Conservation (phyloP, 345 rosid genomes). For the Bruguiera gymnorhiza region DNA sequence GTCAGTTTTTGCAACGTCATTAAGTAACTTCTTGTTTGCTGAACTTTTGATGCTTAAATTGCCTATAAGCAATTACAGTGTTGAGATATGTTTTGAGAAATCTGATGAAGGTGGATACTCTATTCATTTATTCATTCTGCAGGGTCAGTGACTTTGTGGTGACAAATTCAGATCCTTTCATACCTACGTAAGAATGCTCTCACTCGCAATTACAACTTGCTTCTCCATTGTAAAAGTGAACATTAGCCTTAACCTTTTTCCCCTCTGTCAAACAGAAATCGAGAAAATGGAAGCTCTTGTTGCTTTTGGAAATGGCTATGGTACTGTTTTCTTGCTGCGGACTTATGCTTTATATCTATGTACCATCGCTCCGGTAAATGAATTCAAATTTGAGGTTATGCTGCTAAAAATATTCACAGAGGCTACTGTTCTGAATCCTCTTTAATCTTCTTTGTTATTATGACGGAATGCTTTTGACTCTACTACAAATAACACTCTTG, state of each 20-base stretch:
- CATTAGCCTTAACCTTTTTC: not conserved
- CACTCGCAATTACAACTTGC: not conserved
- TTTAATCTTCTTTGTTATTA: no score
- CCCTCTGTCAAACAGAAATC: conserved; percentile 38
- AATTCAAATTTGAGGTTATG: no score
- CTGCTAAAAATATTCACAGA: no score
- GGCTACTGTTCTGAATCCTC: no score
- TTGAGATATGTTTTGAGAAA: conserved; percentile 1
- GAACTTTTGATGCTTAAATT: not conserved
- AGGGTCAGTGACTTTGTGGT: conserved; percentile 55
- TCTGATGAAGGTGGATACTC: not conserved
- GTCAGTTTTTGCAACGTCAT: conserved; percentile 19
- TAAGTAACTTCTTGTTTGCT: conserved; percentile 1
- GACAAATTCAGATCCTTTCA: conserved; percentile 65
- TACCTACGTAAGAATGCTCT: conserved; percentile 41
- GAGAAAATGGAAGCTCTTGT: conserved; percentile 49
- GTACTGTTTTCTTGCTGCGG: conserved; percentile 33
- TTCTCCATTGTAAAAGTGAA: not conserved
- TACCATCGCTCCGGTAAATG: no score
- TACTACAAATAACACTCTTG: not conserved
- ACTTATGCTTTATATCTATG: not conserved
- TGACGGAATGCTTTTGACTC: no score
- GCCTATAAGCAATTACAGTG: not conserved
- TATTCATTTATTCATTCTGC: conserved; percentile 13
- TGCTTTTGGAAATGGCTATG: conserved; percentile 83